A percentile compares a stretch with the other conserved stretches of the same genome.
Conservation (phyloP, 225 moss, liverwort and hornwort genomes). For the Physcomitrellopsis africana region DNA sequence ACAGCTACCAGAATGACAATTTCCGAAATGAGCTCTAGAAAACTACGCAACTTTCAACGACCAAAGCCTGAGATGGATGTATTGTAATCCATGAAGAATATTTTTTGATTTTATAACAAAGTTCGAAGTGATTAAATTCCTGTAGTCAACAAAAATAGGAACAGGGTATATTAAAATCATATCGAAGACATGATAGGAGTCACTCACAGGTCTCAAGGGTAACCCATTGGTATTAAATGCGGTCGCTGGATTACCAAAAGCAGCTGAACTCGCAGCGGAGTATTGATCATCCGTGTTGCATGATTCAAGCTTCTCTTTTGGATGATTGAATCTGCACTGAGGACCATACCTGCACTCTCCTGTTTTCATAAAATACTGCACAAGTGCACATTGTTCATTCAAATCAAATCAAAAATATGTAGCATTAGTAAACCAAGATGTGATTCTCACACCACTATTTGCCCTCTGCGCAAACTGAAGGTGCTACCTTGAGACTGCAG, state of each 20-base stretch:
- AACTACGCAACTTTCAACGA: background rate
- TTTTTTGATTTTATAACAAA: background rate
- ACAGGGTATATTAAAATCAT: background rate
- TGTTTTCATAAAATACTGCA: constrained; percentile 89
- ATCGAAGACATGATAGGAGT: background rate
- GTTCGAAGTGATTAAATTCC: background rate
- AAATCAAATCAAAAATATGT: background rate
- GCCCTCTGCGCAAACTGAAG: background rate
- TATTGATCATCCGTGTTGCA: constrained; percentile 37
- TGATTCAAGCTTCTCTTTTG: constrained; percentile 68
- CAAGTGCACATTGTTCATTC: background rate
- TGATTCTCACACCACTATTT: background rate
- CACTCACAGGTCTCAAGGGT: constrained; percentile 77
- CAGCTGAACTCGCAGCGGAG: constrained; percentile 20
- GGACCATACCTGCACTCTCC: constrained; percentile 90
- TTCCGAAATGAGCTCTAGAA: too few species aligned
- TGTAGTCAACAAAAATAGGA: background rate
- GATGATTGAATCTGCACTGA: constrained; percentile 95
- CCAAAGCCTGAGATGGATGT: background rate
- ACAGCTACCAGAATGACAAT: background rate
- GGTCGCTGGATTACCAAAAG: constrained; percentile 41
- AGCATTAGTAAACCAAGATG: background rate
- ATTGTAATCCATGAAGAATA: background rate
- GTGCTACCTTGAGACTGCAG: background rate
- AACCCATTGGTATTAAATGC: constrained; percentile 82